Conservation (phyloP, 352 stramenopile species). For the Globisporangium mamillatum region DNA sequence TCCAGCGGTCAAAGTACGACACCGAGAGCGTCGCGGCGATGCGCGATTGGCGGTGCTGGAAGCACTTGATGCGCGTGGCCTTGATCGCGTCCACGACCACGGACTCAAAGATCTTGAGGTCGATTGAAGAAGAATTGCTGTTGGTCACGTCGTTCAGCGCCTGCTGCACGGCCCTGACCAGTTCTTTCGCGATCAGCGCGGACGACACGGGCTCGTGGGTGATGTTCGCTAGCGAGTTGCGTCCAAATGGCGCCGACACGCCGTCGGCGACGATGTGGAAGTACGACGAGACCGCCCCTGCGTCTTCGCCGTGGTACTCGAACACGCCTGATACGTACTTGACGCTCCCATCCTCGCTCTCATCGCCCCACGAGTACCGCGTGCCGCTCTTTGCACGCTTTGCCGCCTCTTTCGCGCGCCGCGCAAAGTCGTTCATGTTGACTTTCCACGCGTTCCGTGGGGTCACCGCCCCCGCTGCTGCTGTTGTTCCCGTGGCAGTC, state of each 20-base stretch:
- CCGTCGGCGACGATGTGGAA: conserved; percentile 82
- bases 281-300: conserved; percentile 43
- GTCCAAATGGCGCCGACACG: conserved; percentile 60
- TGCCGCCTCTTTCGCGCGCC: conserved; percentile 10
- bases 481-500: no score
- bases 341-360: conserved; percentile 27
- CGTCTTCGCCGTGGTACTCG: conserved; percentile 72
- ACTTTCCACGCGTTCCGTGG: conserved; percentile 21
- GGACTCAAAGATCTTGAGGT: conserved; percentile 40
- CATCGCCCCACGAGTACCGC: conserved; percentile 12
- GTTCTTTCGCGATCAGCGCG: conserved; percentile 44
- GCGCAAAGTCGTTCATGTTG: conserved; percentile 23
- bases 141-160: conserved; percentile 59
- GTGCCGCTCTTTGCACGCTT: conserved; percentile 9
- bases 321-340: conserved; percentile 43
- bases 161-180: conserved; percentile 48
- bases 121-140: conserved; percentile 39
- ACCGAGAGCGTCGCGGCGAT: conserved; percentile 69
- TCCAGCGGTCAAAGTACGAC: conserved; percentile 74
- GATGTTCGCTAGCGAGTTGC: conserved; percentile 24
- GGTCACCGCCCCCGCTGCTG: neutral
- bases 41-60: conserved; percentile 50
- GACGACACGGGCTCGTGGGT: conserved; percentile 48
- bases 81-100: conserved; percentile 53
- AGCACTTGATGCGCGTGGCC: conserved; percentile 56